Base-by-base conservation (phyloP, 805 yeast species). In the Candida insectorum region DNA sequence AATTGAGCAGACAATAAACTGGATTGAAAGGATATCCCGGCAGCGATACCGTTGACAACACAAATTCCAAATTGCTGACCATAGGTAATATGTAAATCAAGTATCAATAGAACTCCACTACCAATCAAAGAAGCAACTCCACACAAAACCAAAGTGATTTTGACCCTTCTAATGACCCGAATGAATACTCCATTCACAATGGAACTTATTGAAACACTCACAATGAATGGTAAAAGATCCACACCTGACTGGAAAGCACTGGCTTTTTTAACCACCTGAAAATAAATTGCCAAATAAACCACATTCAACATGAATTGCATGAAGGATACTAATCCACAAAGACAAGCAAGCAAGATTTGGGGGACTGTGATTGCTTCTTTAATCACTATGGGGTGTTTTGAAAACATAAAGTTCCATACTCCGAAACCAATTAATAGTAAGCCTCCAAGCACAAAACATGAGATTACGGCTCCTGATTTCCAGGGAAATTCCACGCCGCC, bases 401-500 rank as follows among this genome's bases (percentile, higher is more conserved):
- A 65, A 25, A 49, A 47, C n/a, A 31, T 41, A 44, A 69, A 69
- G 42, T 70, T 71, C 58, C 67, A 71, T 20, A 59, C 34, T 14
- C 51, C 41, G 30, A 75, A 73, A 0, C 36, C 41, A 7, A 60
- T 40, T 4, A 64, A 24, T 2, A 67, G 36, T 2, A 65, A 11
- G 1, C 68, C 65, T 6, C 81, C 79, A 22, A 77, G 24, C 6
- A 72, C 53, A 32, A 79, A 65, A 33, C 71, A 69, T 8, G 55
- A 43, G 5, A 79, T 69, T 3, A 75, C 73, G 4, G 73, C 66
- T n/a, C 74, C 73, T 0, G 80, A 70, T 2, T 56, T 48, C 85
- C 85, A 80, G 1, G 73, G 54, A 44, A 54, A 67, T 21, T 67
- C 59, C 22, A 57, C 52, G 2, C 80, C 79, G 13, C 83, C 84